Conservation (phyloP, 208 protist genomes). For the Acanthamoeba lenticulata region DNA sequence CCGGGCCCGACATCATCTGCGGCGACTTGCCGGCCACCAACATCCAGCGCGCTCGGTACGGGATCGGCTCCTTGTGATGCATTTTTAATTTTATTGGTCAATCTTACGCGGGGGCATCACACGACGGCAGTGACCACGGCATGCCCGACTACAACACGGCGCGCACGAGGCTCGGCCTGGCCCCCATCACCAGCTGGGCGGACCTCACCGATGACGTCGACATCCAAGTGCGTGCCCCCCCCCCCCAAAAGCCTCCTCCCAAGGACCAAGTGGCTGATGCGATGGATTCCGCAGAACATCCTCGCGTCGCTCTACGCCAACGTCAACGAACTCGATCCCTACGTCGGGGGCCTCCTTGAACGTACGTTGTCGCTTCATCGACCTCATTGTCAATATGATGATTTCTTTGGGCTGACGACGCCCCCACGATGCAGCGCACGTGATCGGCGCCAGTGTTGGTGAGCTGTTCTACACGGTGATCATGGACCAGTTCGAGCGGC, state of each 20-base stretch:
- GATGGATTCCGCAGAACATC: neutral
- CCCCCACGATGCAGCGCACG: neutral
- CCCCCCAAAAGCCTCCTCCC: too few relatives aligned
- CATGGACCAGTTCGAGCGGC: conserved; percentile 57
- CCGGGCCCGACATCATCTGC: neutral
- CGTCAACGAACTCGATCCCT: conserved; percentile 43
- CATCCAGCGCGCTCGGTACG: conserved; percentile 37
- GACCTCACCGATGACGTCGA: neutral
- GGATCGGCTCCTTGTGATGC: neutral
- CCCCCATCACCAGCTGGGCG: neutral
- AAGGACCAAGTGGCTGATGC: too few relatives aligned
- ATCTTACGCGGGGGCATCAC: too few relatives aligned
- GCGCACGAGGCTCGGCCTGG: neutral
- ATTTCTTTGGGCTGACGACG: too few relatives aligned
- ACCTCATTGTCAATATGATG: too few relatives aligned
- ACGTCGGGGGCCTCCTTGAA: conserved; percentile 53
- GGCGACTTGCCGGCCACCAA: conserved; percentile 55
- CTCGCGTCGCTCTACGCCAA: conserved; percentile 32
- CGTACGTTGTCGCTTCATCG: neutral
- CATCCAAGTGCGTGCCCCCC: neutral
- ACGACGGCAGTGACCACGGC: conserved; percentile 54
- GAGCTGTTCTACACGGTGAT: conserved; percentile 10
- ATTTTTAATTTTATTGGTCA: too few relatives aligned
- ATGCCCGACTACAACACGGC: conserved; percentile 27
- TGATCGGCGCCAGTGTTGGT: conserved; percentile 22